Base-by-base conservation (phyloP, 2,329 filamentous ascomycete genomes). In the Penicillium capsulatum region DNA sequence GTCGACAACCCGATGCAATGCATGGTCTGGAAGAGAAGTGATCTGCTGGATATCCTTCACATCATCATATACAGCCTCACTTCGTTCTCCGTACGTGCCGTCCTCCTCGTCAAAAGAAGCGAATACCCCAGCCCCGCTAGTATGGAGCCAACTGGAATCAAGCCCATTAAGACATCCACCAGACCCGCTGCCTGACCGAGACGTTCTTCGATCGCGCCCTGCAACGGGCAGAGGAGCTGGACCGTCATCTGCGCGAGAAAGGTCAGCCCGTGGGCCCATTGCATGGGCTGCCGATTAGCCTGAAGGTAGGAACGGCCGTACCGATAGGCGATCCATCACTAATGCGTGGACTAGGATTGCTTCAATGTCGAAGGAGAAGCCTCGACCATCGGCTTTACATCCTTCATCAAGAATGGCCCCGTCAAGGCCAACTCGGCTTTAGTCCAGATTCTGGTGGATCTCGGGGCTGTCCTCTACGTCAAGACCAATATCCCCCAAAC, bases 401-500 rank as follows among this genome's bases (percentile, higher is more conserved):
- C 74, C 0, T 75, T 82, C 47, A 75, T 81, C 2, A 72, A 74
- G 26, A 69, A 80, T 34, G 77, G 81, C 0, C 76, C 73, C 3
- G 59, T 63, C 15, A 60, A 70, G 40, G 27, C 36, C 9, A 76
- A 82, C 54, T 72, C 76, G 0, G 69, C 73, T 0, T 61, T 83
- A 6, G 75, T 83, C 0, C 68, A 76, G 3, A 64, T 82, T 0
- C 57, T 86, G 3, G 63, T 76, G 1, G 65, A 69, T 7, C 68
- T 77, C 0, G 83, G 83, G 0, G 81, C 81, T 0, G 71, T 86
- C 0, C 63, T 81, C 4, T 83, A 84, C 45, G 75, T 77, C 45
- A 86, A 86, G 63, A 86, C 82, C 0, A 84, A 84, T 48, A 68
- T 85, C 2, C 81, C 82, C 1, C 75, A 79, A 44, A 75, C 74